Percentiles rank a stretch among this genome's conserved stretches.
Conservation (phyloP, 352 stramenopile species). For the Phytophthora crassamura region DNA sequence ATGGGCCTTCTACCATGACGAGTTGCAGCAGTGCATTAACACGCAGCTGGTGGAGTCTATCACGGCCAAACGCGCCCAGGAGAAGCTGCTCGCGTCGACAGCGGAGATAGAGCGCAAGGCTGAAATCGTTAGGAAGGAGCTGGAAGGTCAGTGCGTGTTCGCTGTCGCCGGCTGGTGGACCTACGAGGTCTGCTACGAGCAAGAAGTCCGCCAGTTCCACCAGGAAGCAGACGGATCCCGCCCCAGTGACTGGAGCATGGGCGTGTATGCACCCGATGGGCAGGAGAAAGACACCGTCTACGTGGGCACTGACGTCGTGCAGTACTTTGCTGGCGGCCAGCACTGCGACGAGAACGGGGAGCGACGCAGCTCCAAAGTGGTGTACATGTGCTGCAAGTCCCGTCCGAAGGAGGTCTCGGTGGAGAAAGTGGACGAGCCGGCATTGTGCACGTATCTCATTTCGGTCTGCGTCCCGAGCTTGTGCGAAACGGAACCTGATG, state of each 20-base stretch:
- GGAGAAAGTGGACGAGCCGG: slow-evolving; percentile 85
- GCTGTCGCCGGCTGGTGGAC: slow-evolving; percentile 80
- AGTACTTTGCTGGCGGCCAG: slow-evolving; percentile 80
- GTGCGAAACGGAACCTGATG: slow-evolving; percentile 48
- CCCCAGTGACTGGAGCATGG: slow-evolving; percentile 87
- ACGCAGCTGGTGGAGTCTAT: slow-evolving; percentile 62
- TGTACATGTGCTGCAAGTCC: slow-evolving; percentile 83
- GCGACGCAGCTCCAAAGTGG: slow-evolving; percentile 70
- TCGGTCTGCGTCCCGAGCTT: slow-evolving; percentile 80
- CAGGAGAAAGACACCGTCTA: slow-evolving; percentile 31
- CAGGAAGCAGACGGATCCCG: slow-evolving; percentile 75
- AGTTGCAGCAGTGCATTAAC: slow-evolving; percentile 76
- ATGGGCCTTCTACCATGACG: slow-evolving; percentile 86
- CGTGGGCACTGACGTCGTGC: slow-evolving; percentile 56
- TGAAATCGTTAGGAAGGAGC: slow-evolving; percentile 55
- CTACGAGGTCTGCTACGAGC: slow-evolving; percentile 85
- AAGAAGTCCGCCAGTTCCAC: slow-evolving; percentile 86
- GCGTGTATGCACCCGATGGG: slow-evolving; percentile 52
- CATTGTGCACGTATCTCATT: slow-evolving; percentile 82
- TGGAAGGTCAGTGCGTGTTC: slow-evolving; percentile 66
- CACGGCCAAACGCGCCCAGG: slow-evolving; percentile 42
- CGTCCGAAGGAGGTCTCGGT: slow-evolving; percentile 54
- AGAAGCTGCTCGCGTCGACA: slow-evolving; percentile 43
- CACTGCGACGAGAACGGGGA: slow-evolving; percentile 88
- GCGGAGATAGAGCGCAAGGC: slow-evolving; percentile 44